Evolutionary conservation across 2,329 filamentous ascomycete genomes (phyloP).

Genomic region (Aspergillus aculeatus): DNA sequence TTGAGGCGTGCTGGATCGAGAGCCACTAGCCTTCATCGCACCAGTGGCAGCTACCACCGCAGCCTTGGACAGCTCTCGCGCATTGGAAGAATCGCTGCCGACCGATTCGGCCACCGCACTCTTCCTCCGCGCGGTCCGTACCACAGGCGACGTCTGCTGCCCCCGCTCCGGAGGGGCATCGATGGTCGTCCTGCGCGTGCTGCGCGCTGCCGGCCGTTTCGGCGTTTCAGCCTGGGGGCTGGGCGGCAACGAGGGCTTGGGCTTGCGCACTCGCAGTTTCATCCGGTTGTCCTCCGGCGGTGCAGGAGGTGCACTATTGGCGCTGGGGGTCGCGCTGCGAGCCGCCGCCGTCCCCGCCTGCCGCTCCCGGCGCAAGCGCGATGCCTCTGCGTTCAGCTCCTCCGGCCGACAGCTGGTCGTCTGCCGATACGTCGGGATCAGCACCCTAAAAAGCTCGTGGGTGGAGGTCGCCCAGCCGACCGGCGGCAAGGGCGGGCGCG

Average conservation of each 20-base stretch:
- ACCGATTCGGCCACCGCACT: conserved; percentile 16
- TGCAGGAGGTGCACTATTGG: not conserved
- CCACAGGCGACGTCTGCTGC: conserved; percentile 27
- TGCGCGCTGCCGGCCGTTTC: conserved; percentile 49
- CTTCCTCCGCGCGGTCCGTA: conserved; percentile 28
- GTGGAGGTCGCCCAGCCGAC: conserved; percentile 84
- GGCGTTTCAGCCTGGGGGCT: conserved; percentile 57
- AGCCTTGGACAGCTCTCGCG: not conserved
- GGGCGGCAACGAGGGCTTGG: conserved; percentile 43
- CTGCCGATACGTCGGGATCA: conserved; percentile 74
- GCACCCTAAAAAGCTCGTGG: conserved; percentile 74
- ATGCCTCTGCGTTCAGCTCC: conserved; percentile 71
- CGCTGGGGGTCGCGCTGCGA: conserved; percentile 29
- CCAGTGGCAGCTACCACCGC: conserved; percentile 37
- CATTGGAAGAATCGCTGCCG: not conserved
- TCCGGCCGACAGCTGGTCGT: conserved; percentile 74
- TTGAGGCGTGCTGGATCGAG: conserved; percentile 44
- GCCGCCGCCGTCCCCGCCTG: conserved; percentile 54
- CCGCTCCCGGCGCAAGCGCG: conserved; percentile 62
- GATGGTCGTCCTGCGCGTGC: conserved; percentile 62
- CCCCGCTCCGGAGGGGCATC: conserved; percentile 42
- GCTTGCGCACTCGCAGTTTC: conserved; percentile 71
- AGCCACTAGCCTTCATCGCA: conserved; percentile 61
- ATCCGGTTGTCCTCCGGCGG: conserved; percentile 58
- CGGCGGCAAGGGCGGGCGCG: conserved; percentile 67